A percentile compares a stretch with the other conserved stretches of the same genome.
Conservation (phyloP, 805 yeast genomes). For the Cyberlindnera mycetangii region DNA sequence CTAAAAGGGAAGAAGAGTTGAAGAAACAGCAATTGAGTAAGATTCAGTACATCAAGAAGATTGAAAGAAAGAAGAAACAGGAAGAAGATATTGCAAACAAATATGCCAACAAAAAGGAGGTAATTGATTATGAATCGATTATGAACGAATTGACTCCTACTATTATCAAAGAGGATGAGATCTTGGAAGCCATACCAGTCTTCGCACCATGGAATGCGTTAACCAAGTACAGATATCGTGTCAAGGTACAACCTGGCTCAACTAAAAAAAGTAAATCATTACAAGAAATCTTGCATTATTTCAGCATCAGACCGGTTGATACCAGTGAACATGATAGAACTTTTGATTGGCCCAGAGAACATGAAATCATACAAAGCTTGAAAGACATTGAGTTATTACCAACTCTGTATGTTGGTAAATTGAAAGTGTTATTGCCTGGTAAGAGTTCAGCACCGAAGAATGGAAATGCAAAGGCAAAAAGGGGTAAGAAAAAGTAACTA, state of each 20-base stretch:
- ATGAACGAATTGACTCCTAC: conserved; percentile 34
- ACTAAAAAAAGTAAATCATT: conserved; percentile 88
- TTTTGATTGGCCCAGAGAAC: conserved; percentile 69
- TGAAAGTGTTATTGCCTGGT: conserved; percentile 62
- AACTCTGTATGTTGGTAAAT: conserved; percentile 65
- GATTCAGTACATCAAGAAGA: conserved; percentile 33
- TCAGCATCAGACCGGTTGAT: conserved; percentile 50
- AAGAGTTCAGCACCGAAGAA: conserved; percentile 29
- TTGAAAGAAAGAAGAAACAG: conserved; percentile 35
- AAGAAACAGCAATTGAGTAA: conserved; percentile 33
- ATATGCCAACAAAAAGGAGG: conserved; percentile 37
- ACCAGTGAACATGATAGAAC: conserved; percentile 41
- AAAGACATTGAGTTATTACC: conserved; percentile 68
- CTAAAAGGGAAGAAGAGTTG: conserved; percentile 35
- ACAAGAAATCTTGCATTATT: conserved; percentile 60
- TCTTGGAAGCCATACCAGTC: conserved; percentile 70
- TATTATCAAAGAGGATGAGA: conserved; percentile 41
- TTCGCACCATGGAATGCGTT: conserved; percentile 93
- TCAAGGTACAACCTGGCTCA: conserved; percentile 73
- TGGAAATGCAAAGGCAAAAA: conserved; percentile 14
- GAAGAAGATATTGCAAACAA: conserved; percentile 35
- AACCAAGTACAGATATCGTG: conserved; percentile 71
- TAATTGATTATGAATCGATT: conserved; percentile 43
- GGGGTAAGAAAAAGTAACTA: conserved; percentile 11
- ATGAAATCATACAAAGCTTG: conserved; percentile 49